These are phyloP conservation scores for Beauveria sp. DNA, from an alignment of 2,329 filamentous ascomycete species.

Conservation along the genomic window DNA sequence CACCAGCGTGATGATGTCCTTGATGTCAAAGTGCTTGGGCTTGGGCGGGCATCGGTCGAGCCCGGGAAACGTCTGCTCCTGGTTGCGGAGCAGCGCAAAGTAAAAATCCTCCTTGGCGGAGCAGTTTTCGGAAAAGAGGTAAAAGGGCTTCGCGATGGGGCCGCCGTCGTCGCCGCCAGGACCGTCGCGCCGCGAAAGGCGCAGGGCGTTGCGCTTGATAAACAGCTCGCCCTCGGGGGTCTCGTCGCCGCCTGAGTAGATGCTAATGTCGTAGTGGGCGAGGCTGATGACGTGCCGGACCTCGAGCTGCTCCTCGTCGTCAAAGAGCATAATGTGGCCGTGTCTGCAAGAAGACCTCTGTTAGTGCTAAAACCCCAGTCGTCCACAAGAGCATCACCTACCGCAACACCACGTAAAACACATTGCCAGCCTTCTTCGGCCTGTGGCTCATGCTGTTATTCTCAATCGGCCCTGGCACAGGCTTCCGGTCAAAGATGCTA, in stretches of 20 bases:
- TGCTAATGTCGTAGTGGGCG: constrained; percentile 74
- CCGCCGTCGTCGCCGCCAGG: constrained; percentile 46
- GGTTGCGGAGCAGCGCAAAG: constrained; percentile 79
- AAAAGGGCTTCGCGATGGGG: constrained; percentile 72
- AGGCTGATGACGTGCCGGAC: constrained; percentile 94
- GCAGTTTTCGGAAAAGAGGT: constrained; percentile 87
- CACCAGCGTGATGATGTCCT: constrained; percentile 82
- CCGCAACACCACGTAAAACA: constrained; percentile 89
- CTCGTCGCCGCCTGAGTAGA: constrained; percentile 70
- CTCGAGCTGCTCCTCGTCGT: constrained; percentile 90
- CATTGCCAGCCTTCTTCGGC: constrained; percentile 66
- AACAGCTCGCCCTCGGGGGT: constrained; percentile 91
- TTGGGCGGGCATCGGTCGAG: constrained; percentile 51
- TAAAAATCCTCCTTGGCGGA: constrained; percentile 99
- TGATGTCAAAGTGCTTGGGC: constrained; percentile 70
- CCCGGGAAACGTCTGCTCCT: constrained; percentile 56
- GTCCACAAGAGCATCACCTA: constrained; percentile 26
- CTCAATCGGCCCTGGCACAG: constrained; percentile 37
- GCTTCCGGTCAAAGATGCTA: constrained; percentile 84
- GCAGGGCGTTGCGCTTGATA: constrained; percentile 88
- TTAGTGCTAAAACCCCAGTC: neutral
- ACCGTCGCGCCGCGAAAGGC: constrained; percentile 59
- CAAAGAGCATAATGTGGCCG: constrained; percentile 94
- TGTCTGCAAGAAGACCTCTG: constrained; percentile 49
- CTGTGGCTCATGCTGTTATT: constrained; percentile 42